Conservation (phyloP, 495 filamentous ascomycete species). For the Aspergillus asperescens region DNA sequence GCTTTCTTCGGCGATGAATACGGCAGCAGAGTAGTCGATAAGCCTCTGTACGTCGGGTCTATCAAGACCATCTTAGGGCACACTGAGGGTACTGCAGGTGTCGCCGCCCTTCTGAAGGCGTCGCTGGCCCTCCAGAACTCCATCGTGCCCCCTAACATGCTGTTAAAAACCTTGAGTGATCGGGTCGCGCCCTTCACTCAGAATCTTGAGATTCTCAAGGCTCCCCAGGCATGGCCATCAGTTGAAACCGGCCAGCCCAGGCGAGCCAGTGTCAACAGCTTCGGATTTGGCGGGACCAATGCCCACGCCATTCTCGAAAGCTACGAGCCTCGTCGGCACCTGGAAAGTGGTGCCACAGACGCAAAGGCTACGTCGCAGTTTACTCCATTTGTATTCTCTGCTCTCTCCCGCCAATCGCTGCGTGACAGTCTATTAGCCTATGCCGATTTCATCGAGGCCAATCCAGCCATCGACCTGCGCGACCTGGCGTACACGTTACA, state of each 20-base stretch:
- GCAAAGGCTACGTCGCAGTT: no score
- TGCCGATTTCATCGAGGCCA: neutral
- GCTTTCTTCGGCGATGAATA: conserved; percentile 22
- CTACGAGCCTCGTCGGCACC: neutral
- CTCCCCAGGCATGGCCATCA: neutral
- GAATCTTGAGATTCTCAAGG: neutral
- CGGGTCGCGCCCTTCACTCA: neutral
- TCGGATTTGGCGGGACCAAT: conserved; percentile 2
- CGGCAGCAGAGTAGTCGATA: neutral
- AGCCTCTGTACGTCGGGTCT: neutral
- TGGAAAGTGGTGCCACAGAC: no score
- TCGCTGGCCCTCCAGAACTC: neutral
- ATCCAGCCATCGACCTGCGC: neutral
- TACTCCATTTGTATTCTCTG: conserved; percentile 24
- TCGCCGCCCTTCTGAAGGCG: neutral
- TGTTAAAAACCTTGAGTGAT: neutral
- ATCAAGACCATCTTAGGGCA: neutral
- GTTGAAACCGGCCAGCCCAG: neutral
- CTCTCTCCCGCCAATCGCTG: conserved; percentile 14
- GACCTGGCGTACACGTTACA: neutral
- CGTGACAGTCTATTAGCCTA: neutral
- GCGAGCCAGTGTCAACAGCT: conserved; percentile 1
- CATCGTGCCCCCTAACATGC: neutral
- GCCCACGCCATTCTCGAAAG: neutral
- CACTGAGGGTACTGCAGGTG: neutral